phyloP scores from a whole-genome alignment of 768 basidiomycete species.

The Tubosaeta brunneosetosa region DNA sequence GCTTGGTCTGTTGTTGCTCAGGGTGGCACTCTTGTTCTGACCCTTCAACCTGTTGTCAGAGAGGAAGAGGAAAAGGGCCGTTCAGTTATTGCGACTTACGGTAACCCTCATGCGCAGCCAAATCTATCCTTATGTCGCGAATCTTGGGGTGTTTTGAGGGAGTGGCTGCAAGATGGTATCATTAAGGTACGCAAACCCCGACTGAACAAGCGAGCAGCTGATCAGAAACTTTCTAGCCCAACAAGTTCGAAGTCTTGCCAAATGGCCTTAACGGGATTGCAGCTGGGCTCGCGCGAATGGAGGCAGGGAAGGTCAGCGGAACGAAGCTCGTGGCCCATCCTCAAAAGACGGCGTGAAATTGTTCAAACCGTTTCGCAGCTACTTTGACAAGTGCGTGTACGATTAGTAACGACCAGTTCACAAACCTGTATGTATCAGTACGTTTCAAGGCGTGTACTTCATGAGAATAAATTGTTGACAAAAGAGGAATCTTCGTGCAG shows the following conservation, averaged over 20 bases:
- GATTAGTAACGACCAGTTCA: conserved; percentile 8
- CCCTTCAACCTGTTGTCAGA: conserved; percentile 19
- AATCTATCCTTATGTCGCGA: conserved; percentile 17
- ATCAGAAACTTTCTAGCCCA: conserved; percentile 30
- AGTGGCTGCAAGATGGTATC: conserved; percentile 24
- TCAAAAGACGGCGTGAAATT: conserved; percentile 30
- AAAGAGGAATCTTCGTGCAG: no score
- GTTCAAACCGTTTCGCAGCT: not conserved
- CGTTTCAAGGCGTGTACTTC: conserved; percentile 1
- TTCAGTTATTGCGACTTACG: conserved; percentile 19
- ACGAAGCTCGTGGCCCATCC: conserved; percentile 41
- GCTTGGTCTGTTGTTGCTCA: conserved; percentile 31
- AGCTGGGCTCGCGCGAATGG: conserved; percentile 34
- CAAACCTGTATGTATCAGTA: not conserved
- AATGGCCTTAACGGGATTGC: conserved; percentile 37
- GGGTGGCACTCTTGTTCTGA: conserved; percentile 31
- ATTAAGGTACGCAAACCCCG: conserved; percentile 19
- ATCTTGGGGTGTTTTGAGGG: conserved; percentile 17
- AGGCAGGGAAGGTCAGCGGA: conserved; percentile 37
- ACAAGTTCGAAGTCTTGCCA: conserved; percentile 38
- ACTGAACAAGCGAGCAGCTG: not conserved
- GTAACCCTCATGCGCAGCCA: conserved; percentile 17
- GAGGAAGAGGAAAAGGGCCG: conserved; percentile 22
- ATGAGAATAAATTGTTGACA: not conserved
- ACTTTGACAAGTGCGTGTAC: conserved; percentile 11